phyloP scores from a whole-genome alignment of 495 filamentous ascomycete species.

The Staphylotrichum tortipilum region DNA sequence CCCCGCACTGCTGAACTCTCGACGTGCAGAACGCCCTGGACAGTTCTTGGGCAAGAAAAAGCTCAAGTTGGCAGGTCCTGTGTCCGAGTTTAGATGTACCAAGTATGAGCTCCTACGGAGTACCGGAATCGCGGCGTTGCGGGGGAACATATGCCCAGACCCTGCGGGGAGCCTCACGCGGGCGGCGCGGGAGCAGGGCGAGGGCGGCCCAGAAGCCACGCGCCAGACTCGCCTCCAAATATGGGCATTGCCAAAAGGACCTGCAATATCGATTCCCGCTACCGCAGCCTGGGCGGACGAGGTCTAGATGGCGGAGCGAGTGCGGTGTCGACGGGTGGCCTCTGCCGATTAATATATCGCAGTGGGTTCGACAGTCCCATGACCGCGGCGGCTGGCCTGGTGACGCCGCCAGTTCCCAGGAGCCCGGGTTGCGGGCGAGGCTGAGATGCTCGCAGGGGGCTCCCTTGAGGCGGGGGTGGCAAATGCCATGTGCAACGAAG shows the following conservation, averaged over 20 bases:
- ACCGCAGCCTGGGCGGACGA: not conserved
- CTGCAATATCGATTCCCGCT: conserved; percentile 3
- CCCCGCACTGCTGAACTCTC: no score
- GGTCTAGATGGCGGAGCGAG: conserved; percentile 11
- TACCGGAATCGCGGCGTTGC: no score
- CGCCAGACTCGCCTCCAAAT: not conserved
- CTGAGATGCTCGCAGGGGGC: not conserved
- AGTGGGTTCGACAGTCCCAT: conserved; percentile 13
- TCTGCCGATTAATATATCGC: conserved; percentile 23
- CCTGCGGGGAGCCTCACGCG: no score
- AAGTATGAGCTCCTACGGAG: no score
- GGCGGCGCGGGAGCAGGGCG: no score
- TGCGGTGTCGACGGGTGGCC: not conserved
- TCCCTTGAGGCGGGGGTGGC: no score
- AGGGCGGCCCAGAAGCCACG: not conserved
- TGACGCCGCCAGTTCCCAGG: not conserved
- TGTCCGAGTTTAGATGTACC: no score
- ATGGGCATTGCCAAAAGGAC: not conserved
- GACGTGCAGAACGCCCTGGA: no score
- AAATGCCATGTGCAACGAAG: no score
- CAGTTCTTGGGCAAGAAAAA: no score
- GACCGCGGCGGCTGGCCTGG: conserved; percentile 8
- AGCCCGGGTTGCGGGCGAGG: not conserved
- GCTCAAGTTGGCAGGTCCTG: no score
- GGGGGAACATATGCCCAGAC: no score